Evolutionary conservation across 306 rosid genomes (phyloP).

Genomic region (Ormosia emarginata): DNA sequence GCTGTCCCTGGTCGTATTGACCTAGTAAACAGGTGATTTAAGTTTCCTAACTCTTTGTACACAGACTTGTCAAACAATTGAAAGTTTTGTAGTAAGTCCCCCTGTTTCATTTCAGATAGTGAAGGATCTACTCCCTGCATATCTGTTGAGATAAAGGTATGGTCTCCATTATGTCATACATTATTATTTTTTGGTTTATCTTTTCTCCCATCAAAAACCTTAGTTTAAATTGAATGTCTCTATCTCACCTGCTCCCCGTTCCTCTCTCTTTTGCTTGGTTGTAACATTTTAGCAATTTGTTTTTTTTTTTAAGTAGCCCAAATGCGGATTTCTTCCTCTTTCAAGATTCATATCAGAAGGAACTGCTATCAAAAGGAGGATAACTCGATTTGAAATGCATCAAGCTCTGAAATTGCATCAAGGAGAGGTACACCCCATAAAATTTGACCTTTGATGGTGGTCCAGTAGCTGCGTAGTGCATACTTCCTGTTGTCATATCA

Average conservation of each 20-base stretch:
- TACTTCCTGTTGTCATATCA: background rate
- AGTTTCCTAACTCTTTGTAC: background rate
- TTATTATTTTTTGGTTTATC: background rate
- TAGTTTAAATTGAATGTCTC: background rate
- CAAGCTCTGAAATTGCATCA: conserved; percentile 80
- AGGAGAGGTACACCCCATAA: conserved; percentile 55
- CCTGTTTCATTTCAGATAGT: conserved; percentile 51
- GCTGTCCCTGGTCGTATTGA: background rate
- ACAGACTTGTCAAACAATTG: background rate
- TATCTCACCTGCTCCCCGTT: background rate
- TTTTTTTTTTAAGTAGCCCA: conserved; percentile 52
- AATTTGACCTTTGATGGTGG: background rate
- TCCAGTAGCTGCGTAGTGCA: background rate
- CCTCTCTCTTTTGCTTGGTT: background rate
- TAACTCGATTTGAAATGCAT: conserved; percentile 85
- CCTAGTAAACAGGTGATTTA: background rate
- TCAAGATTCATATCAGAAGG: conserved; percentile 72
- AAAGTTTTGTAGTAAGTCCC: conserved; percentile 7
- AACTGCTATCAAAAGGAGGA: conserved; percentile 57
- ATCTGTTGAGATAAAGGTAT: conserved; percentile 92
- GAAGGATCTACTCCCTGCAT: conserved; percentile 51
- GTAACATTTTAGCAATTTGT: background rate
- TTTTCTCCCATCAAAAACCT: background rate
- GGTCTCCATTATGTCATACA: background rate
- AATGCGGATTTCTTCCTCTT: conserved; percentile 85